phyloP scores from a whole-genome alignment of 371 early-diverging fungal species.

The Syncephalis plumigaleata region DNA sequence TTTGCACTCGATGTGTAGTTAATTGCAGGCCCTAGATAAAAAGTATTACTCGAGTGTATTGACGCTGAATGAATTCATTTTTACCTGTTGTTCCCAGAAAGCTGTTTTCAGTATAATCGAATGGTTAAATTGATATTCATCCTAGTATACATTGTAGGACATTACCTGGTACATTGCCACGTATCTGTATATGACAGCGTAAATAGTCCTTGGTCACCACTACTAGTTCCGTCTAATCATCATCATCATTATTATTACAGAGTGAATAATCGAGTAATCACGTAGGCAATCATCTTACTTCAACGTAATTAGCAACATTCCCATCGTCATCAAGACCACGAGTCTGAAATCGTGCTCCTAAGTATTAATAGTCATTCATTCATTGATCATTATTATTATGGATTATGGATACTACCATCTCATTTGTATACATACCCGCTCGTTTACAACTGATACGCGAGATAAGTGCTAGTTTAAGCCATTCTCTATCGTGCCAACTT shows the following conservation, averaged over 20 bases:
- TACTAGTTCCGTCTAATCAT: constrained; percentile 60
- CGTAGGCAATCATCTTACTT: constrained; percentile 27
- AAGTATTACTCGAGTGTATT: background rate
- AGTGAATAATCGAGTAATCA: background rate
- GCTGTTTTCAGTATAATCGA: constrained; percentile 15
- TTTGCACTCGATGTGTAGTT: constrained; percentile 58
- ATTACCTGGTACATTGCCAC: constrained; percentile 87
- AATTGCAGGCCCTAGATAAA: constrained; percentile 44
- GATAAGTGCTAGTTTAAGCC: constrained; percentile 49
- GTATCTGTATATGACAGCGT: constrained; percentile 59
- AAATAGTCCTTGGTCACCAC: constrained; percentile 32
- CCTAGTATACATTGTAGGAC: background rate
- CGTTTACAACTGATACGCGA: constrained; percentile 86
- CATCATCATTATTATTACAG: no score
- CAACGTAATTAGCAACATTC: constrained; percentile 95
- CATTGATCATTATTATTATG: no score
- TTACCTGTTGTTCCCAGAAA: constrained; percentile 83
- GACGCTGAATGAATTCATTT: background rate
- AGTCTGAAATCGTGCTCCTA: constrained; percentile 83
- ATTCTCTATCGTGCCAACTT: constrained; percentile 18
- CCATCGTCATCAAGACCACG: constrained; percentile 96
- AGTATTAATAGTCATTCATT: background rate
- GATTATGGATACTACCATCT: no score
- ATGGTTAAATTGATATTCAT: background rate
- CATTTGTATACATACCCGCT: constrained; percentile 32